Base-by-base conservation (phyloP, 2,329 filamentous ascomycete species). In the Rhynchosporium graminicola region DNA sequence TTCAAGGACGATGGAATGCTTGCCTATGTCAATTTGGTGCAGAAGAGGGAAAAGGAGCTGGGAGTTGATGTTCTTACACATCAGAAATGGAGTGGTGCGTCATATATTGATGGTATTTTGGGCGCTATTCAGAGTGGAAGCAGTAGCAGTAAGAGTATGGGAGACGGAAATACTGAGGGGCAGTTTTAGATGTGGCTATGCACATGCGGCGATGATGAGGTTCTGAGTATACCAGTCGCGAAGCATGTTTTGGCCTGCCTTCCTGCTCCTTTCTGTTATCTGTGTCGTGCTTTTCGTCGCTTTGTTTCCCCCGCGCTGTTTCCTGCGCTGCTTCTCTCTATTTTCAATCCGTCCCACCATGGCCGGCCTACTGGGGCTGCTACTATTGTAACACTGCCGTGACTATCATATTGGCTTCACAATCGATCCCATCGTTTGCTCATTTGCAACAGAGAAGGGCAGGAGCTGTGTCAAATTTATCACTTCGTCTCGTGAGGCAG, bases 21-120 rank as follows among this genome's bases (percentile, higher is more conserved):
- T 72, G 94, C 95, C 0, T 99, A 99, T 73, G 95, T 98, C n/a
- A 90, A 97, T 63, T 79, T 97, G 0, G 88, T 99, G 45, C 95
- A 99, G 77, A 82, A 87, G 58, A 83, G 88, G 45, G 95, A 99
- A 79, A 97, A 97, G 82, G 93, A 96, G 63, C 40, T 82, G 72
- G 67, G 77, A 76, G 42, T 75, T 66, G 63, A 80, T 76, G 71
- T 82, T 70, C 60, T 66, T 43, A 66, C 64, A 3, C 71, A 74
- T 62, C 72, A 74, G 62, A 75, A 74, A 65, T 84, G 82, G 82
- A 88, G 86, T 68, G 87, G 87, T 36, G 87, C 87, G 0, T 77
- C 78, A 2, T 89, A 97, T 74, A 89, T 97, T 69, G 93, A 97
- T 75, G 92, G 93, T 2, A 94, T 97, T 52, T 75, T 97, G 38